These are phyloP conservation scores for Fusarium drepaniforme DNA, from an alignment of 2,329 filamentous ascomycete species.

Conservation along the genomic window DNA sequence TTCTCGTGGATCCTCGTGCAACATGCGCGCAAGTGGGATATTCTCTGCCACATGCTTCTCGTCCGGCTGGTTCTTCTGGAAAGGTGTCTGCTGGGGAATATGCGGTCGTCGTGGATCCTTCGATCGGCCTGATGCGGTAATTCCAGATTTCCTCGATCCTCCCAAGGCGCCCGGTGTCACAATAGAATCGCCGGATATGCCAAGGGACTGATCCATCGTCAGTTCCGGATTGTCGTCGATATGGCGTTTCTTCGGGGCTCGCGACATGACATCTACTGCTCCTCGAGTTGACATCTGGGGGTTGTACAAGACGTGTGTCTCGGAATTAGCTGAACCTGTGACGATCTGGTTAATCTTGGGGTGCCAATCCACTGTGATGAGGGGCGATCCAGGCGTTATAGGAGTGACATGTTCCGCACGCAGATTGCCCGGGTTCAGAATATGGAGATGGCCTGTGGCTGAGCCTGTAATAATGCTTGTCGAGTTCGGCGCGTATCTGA, in stretches of 20 bases:
- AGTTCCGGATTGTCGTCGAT: conserved; percentile 92
- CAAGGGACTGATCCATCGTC: conserved; percentile 85
- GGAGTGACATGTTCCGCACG: conserved; percentile 86
- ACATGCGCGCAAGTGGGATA: conserved; percentile 91
- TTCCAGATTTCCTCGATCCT: conserved; percentile 69
- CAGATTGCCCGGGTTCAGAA: conserved; percentile 93
- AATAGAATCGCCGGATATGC: conserved; percentile 86
- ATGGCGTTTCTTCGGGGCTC: conserved; percentile 93
- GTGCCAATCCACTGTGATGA: conserved; percentile 93
- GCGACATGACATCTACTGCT: conserved; percentile 90
- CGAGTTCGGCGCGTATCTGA: conserved; percentile 88
- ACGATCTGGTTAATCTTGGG: conserved; percentile 95
- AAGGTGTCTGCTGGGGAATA: conserved; percentile 86
- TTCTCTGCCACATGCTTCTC: conserved; percentile 89
- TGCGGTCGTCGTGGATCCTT: conserved; percentile 87
- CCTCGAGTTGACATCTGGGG: conserved; percentile 85
- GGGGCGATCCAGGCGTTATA: conserved; percentile 84
- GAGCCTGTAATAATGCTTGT: conserved; percentile 92
- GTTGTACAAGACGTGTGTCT: conserved; percentile 91
- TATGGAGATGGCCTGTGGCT: conserved; percentile 85
- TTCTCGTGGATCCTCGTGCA: conserved; percentile 95
- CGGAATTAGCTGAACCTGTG: conserved; percentile 90
- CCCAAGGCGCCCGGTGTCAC: conserved; percentile 74
- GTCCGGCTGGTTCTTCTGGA: conserved; percentile 90
- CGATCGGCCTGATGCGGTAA: conserved; percentile 82